phyloP scores from a whole-genome alignment of 106 monocot species.

The Vanilla planifolia region DNA sequence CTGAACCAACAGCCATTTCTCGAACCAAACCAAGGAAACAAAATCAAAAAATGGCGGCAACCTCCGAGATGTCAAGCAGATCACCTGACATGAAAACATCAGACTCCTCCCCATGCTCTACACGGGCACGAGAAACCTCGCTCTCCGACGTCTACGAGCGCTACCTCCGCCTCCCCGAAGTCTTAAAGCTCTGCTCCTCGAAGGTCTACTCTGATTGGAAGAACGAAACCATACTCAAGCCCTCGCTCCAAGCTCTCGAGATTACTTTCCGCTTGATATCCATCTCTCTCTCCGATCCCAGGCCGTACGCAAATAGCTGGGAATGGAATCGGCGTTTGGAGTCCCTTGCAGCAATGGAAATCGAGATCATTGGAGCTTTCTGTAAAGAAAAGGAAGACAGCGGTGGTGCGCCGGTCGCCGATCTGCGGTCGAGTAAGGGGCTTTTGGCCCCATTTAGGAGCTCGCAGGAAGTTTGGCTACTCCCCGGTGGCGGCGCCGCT shows the following conservation, averaged over 20 bases:
- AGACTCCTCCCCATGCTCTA: background rate
- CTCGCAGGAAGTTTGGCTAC: slow-evolving; percentile 59
- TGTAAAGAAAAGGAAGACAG: slow-evolving; percentile 29
- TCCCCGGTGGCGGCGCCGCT: slow-evolving; percentile 22
- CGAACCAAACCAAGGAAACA: background rate
- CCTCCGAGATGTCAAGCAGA: slow-evolving; percentile 6
- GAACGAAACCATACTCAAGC: slow-evolving; percentile 54
- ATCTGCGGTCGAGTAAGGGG: slow-evolving; percentile 21
- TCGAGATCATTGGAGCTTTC: slow-evolving; percentile 57
- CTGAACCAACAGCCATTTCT: background rate
- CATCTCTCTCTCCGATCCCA: slow-evolving; percentile 53
- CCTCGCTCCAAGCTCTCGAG: slow-evolving; percentile 69
- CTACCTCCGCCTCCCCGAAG: slow-evolving; percentile 64
- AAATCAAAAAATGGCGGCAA: slow-evolving; percentile 7
- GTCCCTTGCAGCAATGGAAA: slow-evolving; percentile 41
- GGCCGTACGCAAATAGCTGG: slow-evolving; percentile 51
- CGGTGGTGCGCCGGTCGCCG: slow-evolving; percentile 34
- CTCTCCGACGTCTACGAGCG: slow-evolving; percentile 51
- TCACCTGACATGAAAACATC: background rate
- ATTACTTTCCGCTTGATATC: slow-evolving; percentile 85
- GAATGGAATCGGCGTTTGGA: slow-evolving; percentile 56
- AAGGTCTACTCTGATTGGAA: slow-evolving; percentile 55
- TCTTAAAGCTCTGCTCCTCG: slow-evolving; percentile 29
- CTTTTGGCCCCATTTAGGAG: slow-evolving; percentile 33
- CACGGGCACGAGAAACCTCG: slow-evolving; percentile 6